Base-by-base conservation (phyloP, 345 rosid species). In the Acer saccharum region DNA sequence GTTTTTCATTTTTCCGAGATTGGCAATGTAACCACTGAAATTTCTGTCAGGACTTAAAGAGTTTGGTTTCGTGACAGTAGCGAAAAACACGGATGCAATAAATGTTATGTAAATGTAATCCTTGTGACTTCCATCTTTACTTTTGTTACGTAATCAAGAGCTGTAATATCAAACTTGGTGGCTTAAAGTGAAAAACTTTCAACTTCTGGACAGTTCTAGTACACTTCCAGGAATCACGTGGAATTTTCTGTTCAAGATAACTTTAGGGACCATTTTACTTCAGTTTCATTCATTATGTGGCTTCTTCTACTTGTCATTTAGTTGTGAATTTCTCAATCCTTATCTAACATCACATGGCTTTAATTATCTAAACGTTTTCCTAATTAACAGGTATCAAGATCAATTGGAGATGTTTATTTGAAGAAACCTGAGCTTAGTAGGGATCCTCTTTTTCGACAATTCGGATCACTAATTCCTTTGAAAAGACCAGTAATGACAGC, bases 381-480 rank as follows among this genome's bases (percentile, higher is more conserved):
- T 10, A n/a, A n/a, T n/a, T 39, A 75, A 16, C 8, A 87, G 92
- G 90, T 89, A 41, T 85, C 88, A 13, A 89, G 90, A 81, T 83
- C 92, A 23, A 89, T 86, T 16, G 92, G 90, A 55, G 86, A 87
- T 76, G 62, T 87, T 39, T 87, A 87, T 82, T 78, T 88, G 70
- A 88, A 88, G 86, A 86, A 84, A 72, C 89, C 91, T 0, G 89
- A 84, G 67, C 77, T 84, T 69, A 81, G 76, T 27, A 73, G 83
- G 64, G 81, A 69, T 57, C 82, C 82, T 54, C 78, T 67, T 17
- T 85, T 83, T 48, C 81, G 77, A 50, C 88, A 78, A 52, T 84
- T 84, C 23, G 87, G 86, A n/a, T 79, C 73, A 20, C 84, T 84
- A 9, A 4, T 78, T 77, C 82, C 83, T 29, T 63, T 86, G 64